Percentiles rank a stretch among this genome's conserved stretches.
These are phyloP conservation scores for Dictyostelium intermedium DNA, from an alignment of 78 protist genomes.

Conservation along the genomic window DNA sequence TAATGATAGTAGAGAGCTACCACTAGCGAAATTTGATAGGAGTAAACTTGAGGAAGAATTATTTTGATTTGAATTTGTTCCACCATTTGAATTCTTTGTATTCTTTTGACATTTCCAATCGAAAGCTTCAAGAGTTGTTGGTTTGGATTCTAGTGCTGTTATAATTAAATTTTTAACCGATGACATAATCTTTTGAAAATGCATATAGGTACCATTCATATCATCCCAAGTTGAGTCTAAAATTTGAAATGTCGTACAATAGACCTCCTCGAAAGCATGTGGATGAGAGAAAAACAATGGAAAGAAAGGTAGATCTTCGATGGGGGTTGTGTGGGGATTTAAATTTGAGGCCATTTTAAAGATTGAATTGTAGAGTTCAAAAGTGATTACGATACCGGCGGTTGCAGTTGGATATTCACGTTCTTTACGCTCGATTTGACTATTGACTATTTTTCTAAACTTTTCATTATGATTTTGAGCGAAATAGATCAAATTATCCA, in stretches of 20 bases:
- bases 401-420: constrained; percentile 69
- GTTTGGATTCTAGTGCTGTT: constrained; percentile 30
- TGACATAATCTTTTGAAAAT: constrained; percentile 56
- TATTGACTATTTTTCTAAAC: constrained; percentile 34
- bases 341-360: constrained; percentile 15
- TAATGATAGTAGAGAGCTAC: neutral
- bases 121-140: constrained; percentile 62
- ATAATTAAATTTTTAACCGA: constrained; percentile 45
- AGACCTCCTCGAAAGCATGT: constrained; percentile 70
- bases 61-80: neutral
- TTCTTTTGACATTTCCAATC: constrained; percentile 21
- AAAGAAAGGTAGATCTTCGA: constrained; percentile 12
- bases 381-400: constrained; percentile 54
- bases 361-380: neutral
- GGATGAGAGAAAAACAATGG: constrained; percentile 55
- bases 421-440: constrained; percentile 47
- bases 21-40: neutral
- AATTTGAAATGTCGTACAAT: constrained; percentile 65
- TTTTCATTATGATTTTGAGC: constrained; percentile 62
- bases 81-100: neutral
- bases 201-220: constrained; percentile 71
- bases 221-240: constrained; percentile 75
- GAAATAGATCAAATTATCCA: constrained; percentile 60
- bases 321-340: neutral
- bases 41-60: neutral